Evolutionary conservation across 1,284 basidiomycete species (phyloP), one percentile per base, ranked within the genome.

Genomic region (Puccinia brachypodii): DNA sequence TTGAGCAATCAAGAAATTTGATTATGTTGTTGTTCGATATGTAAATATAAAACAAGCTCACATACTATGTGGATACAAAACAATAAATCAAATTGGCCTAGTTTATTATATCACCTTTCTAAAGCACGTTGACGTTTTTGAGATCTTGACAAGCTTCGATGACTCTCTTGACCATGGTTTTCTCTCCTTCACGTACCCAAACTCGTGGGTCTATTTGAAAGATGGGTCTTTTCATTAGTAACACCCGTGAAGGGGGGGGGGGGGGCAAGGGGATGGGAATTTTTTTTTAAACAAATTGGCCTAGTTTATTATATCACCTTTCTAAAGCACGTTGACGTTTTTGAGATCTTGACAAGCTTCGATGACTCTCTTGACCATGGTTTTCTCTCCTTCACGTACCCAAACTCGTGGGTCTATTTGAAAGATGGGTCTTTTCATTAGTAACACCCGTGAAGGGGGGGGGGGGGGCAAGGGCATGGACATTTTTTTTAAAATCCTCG

Each of bases 341-440:
- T 81, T 56, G 42, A 99, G 90, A 88, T 99, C 96, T 66, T 88
- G 85, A 88, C 94, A 96, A 50, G 97, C 96, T 88, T 94, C 92
- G 89, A 94, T 93, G 88, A 96, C 94, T 86, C 97, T 94, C 84
- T 88, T 90, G 75, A 88, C 82, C 85, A 99, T 91, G 33, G 95
- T 98, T 91, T 97, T 96, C 89, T 99, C 97, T 84, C 96, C 96
- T 89, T 98, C 95, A 86, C 96, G 93, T 69, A 98, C 93, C 96
- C 96, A 98, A 83, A 96, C 93, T 90, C 96, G 94, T 4, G 86
- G 86, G 84, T 87, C 86, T 82, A 68, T 1, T 56, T 47, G 22
- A 42, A 66, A 22, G 38, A 22, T 83, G 85, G 86, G 13, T 14
- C 7, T 36, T 36, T 19, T 22, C 13, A 42, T 88, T 96, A 94